phyloP scores from a whole-genome alignment of 768 basidiomycete genomes.

The Tephrocybe rancida region DNA sequence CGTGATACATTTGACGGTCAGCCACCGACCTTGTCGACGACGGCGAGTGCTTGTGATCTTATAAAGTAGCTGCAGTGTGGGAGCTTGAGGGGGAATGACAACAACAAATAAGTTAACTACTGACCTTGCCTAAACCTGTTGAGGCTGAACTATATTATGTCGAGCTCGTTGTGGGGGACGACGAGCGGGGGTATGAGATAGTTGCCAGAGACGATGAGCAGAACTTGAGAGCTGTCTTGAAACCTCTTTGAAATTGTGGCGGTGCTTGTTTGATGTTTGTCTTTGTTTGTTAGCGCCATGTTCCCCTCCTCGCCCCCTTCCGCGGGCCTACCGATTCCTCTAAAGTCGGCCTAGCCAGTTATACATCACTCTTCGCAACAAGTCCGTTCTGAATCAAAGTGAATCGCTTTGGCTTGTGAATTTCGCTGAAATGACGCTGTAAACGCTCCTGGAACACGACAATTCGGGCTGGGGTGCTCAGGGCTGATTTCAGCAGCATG shows the following conservation, averaged over 20 bases:
- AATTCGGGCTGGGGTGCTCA: neutral
- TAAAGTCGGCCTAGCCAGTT: neutral
- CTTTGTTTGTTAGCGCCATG: conserved; percentile 13
- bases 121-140: neutral
- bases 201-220: conserved; percentile 12
- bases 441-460: neutral
- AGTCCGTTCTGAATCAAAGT: neutral
- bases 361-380: neutral
- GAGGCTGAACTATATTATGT: neutral
- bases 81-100: neutral
- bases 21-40: conserved; percentile 12
- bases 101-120: neutral
- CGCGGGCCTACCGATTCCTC: conserved; percentile 8
- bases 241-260: conserved; percentile 17
- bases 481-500: conserved; percentile 3
- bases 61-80: conserved; percentile 1
- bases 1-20: conserved; percentile 8
- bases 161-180: conserved; percentile 7
- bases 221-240: conserved; percentile 14
- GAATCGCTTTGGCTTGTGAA: neutral
- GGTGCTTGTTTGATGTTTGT: conserved; percentile 22
- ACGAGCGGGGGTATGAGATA: neutral
- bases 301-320: conserved; percentile 20
- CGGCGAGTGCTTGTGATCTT: conserved; percentile 3
- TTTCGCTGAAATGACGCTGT: neutral